Conservation (phyloP, 139 green algal species). For the Coccomyxa sp. region DNA sequence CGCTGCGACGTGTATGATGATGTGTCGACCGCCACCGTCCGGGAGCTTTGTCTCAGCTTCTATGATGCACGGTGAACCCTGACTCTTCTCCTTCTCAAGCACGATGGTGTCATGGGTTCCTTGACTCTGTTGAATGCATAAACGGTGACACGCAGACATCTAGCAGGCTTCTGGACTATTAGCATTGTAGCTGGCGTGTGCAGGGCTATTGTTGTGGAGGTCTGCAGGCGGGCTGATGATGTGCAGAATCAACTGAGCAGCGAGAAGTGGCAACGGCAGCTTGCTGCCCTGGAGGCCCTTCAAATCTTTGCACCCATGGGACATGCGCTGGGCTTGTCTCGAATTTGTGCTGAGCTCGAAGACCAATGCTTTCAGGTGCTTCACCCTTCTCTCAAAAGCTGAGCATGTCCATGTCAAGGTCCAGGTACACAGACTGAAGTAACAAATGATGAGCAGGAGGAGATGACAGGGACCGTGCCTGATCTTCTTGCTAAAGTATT, state of each 20-base stretch:
- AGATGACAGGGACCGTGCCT: no score
- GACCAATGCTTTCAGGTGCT: slow-evolving; percentile 71
- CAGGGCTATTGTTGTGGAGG: slow-evolving; percentile 77
- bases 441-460: no score
- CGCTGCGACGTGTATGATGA: slow-evolving; percentile 82
- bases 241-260: slow-evolving; percentile 42
- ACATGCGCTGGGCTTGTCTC: slow-evolving; percentile 70
- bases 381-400: not conserved
- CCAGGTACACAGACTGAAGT: no score
- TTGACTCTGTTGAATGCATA: no score
- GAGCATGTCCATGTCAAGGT: no score
- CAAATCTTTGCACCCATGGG: slow-evolving; percentile 84
- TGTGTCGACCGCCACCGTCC: slow-evolving; percentile 61
- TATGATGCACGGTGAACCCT: slow-evolving; percentile 87
- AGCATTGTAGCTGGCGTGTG: no score
- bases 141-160: no score
- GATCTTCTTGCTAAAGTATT: no score
- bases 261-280: slow-evolving; percentile 33
- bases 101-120: no score
- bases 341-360: slow-evolving; percentile 56
- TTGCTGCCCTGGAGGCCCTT: slow-evolving; percentile 66
- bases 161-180: no score
- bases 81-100: no score
- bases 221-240: slow-evolving; percentile 65
- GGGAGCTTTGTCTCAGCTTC: slow-evolving; percentile 79